Percentiles rank a stretch among this genome's conserved stretches.
phyloP scores from a whole-genome alignment of 2,329 filamentous ascomycete species.

The Phyllosticta capitalensis region DNA sequence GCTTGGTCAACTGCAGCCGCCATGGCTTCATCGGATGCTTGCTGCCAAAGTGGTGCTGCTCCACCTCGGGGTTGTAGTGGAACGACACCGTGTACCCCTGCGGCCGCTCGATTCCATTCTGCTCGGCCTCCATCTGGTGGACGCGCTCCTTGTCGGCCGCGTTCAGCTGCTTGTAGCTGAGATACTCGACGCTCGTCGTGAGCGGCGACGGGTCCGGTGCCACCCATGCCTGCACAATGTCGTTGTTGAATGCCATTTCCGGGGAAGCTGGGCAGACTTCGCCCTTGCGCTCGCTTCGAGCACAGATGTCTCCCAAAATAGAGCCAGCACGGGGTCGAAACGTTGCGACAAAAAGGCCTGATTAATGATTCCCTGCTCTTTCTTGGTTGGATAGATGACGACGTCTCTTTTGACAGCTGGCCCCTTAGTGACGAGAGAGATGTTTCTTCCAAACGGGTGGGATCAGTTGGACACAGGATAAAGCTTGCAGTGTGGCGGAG shows the following conservation, averaged over 20 bases:
- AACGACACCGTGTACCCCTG: slow-evolving; percentile 88
- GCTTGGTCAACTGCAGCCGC: slow-evolving; percentile 90
- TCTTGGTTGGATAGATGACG: not conserved
- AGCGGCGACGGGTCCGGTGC: slow-evolving; percentile 3
- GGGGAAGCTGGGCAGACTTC: not conserved
- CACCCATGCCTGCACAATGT: slow-evolving; percentile 10
- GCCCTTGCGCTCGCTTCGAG: not conserved
- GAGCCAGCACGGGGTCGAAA: not conserved
- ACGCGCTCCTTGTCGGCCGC: slow-evolving; percentile 26
- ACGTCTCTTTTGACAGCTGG: not conserved
- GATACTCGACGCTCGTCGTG: slow-evolving; percentile 5
- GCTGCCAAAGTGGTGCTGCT: slow-evolving; percentile 93
- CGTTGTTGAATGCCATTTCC: slow-evolving; percentile 9
- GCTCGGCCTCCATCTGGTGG: slow-evolving; percentile 43
- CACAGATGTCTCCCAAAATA: not conserved
- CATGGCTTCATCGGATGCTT: slow-evolving; percentile 99
- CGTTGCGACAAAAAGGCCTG: not conserved
- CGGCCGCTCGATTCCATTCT: slow-evolving; percentile 65
- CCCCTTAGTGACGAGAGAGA: not conserved
- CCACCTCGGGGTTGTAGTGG: slow-evolving; percentile 89
- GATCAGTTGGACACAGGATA: not conserved
- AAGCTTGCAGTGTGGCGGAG: not conserved
- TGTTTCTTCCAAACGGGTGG: not conserved
- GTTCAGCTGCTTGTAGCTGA: slow-evolving; percentile 5
- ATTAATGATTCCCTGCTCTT: not conserved